Percentiles rank a stretch among this genome's conserved stretches.
Evolutionary conservation across 257 asterid species (phyloP).

Genomic region (Nicotiana knightiana): DNA sequence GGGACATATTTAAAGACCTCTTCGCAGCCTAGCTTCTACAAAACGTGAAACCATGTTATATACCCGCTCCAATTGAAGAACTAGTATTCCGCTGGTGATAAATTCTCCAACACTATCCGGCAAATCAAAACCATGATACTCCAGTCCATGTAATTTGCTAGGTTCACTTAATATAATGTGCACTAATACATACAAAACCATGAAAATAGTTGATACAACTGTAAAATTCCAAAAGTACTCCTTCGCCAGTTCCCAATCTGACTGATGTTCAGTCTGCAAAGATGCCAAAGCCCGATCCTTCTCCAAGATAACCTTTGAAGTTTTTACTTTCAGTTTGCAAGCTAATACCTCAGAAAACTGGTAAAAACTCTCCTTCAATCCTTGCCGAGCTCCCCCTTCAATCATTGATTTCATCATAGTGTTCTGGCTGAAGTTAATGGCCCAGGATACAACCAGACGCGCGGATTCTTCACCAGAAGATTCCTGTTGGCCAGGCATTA

Average conservation of each 20-base stretch:
- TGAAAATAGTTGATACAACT: constrained; percentile 45
- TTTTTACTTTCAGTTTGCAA: constrained; percentile 32
- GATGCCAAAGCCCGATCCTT: constrained; percentile 52
- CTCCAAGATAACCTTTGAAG: constrained; percentile 29
- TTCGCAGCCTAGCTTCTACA: constrained; percentile 60
- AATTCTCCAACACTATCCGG: constrained; percentile 89
- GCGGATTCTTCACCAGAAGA: constrained; percentile 51
- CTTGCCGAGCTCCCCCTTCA: constrained; percentile 74
- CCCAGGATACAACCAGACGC: constrained; percentile 72
- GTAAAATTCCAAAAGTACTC: constrained; percentile 68
- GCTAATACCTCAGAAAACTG: constrained; percentile 57
- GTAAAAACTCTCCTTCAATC: constrained; percentile 69
- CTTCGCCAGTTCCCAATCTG: constrained; percentile 40
- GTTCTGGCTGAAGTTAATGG: constrained; percentile 52
- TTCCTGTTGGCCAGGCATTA: constrained; percentile 42
- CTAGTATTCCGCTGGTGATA: constrained; percentile 49
- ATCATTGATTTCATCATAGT: constrained; percentile 82
- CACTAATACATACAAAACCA: constrained; percentile 39
- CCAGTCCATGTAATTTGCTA: constrained; percentile 50
- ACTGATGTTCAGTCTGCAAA: constrained; percentile 45
- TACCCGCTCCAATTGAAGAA: constrained; percentile 57
- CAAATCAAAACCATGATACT: constrained; percentile 65
- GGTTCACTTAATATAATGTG: constrained; percentile 57
- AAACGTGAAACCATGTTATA: constrained; percentile 68
- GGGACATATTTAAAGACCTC: constrained; percentile 34